Percentiles rank a stretch among this genome's conserved stretches.
Conservation (phyloP, 2,329 filamentous ascomycete genomes). For the Talaromyces sp. region DNA sequence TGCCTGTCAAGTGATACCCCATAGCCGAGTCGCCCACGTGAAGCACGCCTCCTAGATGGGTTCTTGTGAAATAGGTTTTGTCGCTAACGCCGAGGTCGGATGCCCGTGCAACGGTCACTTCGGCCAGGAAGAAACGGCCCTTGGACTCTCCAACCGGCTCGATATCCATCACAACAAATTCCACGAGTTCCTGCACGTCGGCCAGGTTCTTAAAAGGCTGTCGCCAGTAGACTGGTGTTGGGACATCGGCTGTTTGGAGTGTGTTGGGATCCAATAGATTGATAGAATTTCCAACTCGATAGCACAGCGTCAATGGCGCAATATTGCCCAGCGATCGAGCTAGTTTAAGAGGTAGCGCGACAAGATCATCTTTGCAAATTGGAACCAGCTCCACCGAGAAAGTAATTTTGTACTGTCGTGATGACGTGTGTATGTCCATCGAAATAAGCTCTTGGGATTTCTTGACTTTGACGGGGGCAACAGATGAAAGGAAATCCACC, state of each 20-base stretch:
- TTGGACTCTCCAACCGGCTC: constrained; percentile 70
- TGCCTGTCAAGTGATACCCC: constrained; percentile 85
- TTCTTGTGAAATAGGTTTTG: constrained; percentile 81
- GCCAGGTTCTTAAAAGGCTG: constrained; percentile 78
- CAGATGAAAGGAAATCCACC: constrained; percentile 80
- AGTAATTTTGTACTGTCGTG: constrained; percentile 90
- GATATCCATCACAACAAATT: constrained; percentile 94
- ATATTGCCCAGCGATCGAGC: constrained; percentile 88
- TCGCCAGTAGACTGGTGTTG: constrained; percentile 81
- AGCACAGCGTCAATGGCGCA: constrained; percentile 76
- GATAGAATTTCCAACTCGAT: constrained; percentile 80
- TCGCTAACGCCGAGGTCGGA: constrained; percentile 83
- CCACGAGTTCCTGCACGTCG: constrained; percentile 76
- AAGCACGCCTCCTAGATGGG: constrained; percentile 79
- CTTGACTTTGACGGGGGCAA: constrained; percentile 72
- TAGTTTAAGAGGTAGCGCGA: constrained; percentile 84
- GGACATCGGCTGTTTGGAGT: constrained; percentile 83
- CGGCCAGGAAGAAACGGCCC: constrained; percentile 77
- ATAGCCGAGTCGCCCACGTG: constrained; percentile 87
- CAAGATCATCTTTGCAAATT: constrained; percentile 94
- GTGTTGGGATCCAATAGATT: constrained; percentile 88
- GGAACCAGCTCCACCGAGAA: constrained; percentile 86
- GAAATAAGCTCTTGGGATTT: constrained; percentile 92
- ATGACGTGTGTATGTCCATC: constrained; percentile 83
- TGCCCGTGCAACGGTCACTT: constrained; percentile 81